Percentiles rank a stretch among this genome's conserved stretches.
Conservation (phyloP, 352 stramenopile species). For the Phytopythium helicoides region DNA sequence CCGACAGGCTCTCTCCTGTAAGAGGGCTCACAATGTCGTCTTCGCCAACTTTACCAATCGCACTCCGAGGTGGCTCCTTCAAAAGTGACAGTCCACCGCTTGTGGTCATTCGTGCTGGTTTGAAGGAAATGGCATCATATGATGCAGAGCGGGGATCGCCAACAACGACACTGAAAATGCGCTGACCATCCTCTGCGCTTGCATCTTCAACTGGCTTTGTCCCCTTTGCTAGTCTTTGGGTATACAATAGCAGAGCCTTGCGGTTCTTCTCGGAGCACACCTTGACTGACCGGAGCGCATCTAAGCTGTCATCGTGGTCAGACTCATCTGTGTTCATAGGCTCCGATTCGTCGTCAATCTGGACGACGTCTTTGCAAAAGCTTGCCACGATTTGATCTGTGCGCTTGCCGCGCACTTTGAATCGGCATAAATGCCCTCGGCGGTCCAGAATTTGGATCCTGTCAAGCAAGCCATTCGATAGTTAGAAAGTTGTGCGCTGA, state of each 20-base stretch:
- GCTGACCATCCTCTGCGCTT: too few relatives aligned
- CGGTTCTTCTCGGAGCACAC: constrained; percentile 16
- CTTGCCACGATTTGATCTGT: constrained; percentile 32
- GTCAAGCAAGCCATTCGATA: too few relatives aligned
- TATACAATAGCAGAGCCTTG: constrained; percentile 8
- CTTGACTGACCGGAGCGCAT: constrained; percentile 5
- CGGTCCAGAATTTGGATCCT: constrained; percentile 66
- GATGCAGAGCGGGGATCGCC: constrained; percentile 34
- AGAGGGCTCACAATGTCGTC: constrained; percentile 56
- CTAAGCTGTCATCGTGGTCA: constrained; percentile 58
- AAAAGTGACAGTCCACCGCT: constrained; percentile 32
- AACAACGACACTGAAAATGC: constrained; percentile 20
- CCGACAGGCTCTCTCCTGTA: constrained; percentile 38
- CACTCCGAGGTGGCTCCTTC: constrained; percentile 34
- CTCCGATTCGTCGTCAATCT: not conserved
- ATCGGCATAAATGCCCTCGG: constrained; percentile 54
- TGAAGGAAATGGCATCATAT: too few relatives aligned
- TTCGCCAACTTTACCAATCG: constrained; percentile 17
- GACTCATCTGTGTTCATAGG: constrained; percentile 12
- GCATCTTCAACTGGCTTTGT: not conserved
- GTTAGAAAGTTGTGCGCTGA: too few relatives aligned
- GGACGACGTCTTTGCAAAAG: constrained; percentile 11
- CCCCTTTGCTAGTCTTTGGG: too few relatives aligned
- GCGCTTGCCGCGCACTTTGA: constrained; percentile 61
- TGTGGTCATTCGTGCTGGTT: too few relatives aligned